Evolutionary conservation across 2,329 filamentous ascomycete species (phyloP), one percentile per base, ranked within the genome.

Genomic region (Exutisphaerella laricina): DNA sequence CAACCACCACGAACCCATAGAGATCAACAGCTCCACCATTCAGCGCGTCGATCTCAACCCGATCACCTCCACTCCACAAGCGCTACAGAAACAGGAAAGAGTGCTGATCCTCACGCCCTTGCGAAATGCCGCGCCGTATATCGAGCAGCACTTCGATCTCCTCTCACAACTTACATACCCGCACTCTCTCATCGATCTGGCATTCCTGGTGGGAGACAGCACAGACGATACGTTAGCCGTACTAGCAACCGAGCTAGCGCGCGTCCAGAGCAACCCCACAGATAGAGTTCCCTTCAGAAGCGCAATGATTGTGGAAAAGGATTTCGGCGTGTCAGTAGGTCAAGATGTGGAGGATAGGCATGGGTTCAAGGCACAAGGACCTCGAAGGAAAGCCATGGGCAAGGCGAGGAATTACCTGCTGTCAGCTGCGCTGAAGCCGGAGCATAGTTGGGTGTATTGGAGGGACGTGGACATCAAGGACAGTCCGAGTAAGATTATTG

Each of bases 391-490:
- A 70, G 80, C 84, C 25, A 89, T 98, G 78, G 92, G 85, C 33
- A 81, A 77, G 55, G 92, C 92, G 20, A 80, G 92, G 56, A 98
- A 98, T 66, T 98, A 94, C 66, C 74, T 98, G 14, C 78, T 98
- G 2, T 79, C 81, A 22, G 75, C 87, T 0, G 84, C 92, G 3
- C 64, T 98, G 58, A 94, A 94, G 70, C 81, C 88, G 0, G 88
- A 97, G 49, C 92, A 98, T 64, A 90, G 88, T 6, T 98, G 92
- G 92, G 89, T 97, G 6, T 97, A 96, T 66, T 98, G 92, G 92
- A 80, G 92, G 47, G 92, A 98, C 64, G 89, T 95, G 37, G 92
- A 98, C 66, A 96, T 98, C 57, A 81, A 86, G 34, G 89, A 98
- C 61, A 94, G 85, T 63, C 88, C 90, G 1, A 76, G 78, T 51